A percentile compares a stretch with the other conserved stretches of the same genome.
phyloP scores from a whole-genome alignment of 2,329 filamentous ascomycete species.

The Claviceps capensis region DNA sequence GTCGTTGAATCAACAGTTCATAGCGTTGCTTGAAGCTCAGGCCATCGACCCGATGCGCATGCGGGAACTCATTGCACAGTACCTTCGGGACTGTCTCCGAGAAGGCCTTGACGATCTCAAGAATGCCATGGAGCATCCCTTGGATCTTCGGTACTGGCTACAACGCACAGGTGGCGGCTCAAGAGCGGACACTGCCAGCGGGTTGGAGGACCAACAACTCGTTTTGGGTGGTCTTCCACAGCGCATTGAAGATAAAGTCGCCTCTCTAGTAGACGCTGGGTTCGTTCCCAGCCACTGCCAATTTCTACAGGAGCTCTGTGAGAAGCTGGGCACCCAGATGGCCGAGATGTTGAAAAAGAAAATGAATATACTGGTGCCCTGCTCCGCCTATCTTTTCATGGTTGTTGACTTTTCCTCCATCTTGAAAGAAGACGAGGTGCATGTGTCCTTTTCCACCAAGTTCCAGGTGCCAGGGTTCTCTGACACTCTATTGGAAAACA shows the following conservation, averaged over 20 bases:
- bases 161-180: slow-evolving; percentile 22
- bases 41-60: slow-evolving; percentile 32
- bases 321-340: slow-evolving; percentile 32
- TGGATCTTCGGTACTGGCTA: slow-evolving; percentile 41
- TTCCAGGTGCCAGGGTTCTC: slow-evolving; percentile 42
- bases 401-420: slow-evolving; percentile 51
- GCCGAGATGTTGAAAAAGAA: slow-evolving; percentile 40
- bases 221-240: slow-evolving; percentile 38
- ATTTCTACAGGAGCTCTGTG: slow-evolving; percentile 35
- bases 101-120: slow-evolving; percentile 38
- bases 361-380: slow-evolving; percentile 45
- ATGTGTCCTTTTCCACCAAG: slow-evolving; percentile 53
- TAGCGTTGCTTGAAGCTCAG: slow-evolving; percentile 52
- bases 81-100: slow-evolving; percentile 36
- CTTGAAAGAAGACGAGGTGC: slow-evolving; percentile 51
- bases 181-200: slow-evolving; percentile 23
- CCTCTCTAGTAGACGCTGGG: slow-evolving; percentile 42
- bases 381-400: slow-evolving; percentile 51
- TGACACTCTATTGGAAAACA: slow-evolving; percentile 38
- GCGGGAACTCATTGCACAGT: slow-evolving; percentile 30
- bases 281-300: slow-evolving; percentile 38
- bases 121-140: slow-evolving; percentile 33
- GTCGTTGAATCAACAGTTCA: slow-evolving; percentile 51
- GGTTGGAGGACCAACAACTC: slow-evolving; percentile 24
- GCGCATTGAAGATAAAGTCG: slow-evolving; percentile 35